Base-by-base conservation (phyloP, 2,329 filamentous ascomycete species). In the Colletotrichum gloeosporioides region DNA sequence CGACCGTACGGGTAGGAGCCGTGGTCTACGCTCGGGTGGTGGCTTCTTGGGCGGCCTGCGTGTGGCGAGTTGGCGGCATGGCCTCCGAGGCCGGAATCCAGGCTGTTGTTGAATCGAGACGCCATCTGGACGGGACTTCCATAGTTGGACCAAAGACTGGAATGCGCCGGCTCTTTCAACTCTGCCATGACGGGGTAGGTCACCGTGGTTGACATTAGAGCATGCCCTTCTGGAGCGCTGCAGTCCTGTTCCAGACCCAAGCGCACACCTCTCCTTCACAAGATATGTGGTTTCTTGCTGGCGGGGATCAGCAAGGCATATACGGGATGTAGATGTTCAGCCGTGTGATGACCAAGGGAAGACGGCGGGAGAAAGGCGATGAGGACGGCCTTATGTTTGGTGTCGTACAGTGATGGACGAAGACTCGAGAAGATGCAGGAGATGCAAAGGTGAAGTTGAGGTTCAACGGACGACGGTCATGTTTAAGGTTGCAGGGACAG, bases 131-230 rank as follows among this genome's bases (percentile, higher is more conserved):
- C 87, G 73, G 89, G 87, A 77, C 86, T 86, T 78, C 87, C 88
- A 84, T 92, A 92, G 85, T 87, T 90, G 80, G 89, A 86, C 90
- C 90, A 92, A 80, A 92, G 84, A 83, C 87, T 88, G 80, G 88
- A 86, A 84, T 91, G 90, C 82, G 88, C 84, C 81, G 89, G 85
- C 84, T 92, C 90, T 88, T 91, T 91, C 86, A 92, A 83, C 83
- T 92, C 90, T 89, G 90, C 89, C 90, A 92, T 92, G 83, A 89
- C 88, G 86, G 90, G 89, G 84, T 92, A 91, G 79, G 90, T 90
- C 84, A 89, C 86, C 82, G 89, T 89, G 86, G 90, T 90, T 87
- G 90, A 91, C 89, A 92, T 92, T 88, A 85, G 89, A 87, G 82
- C 89, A 90, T 90, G 82, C 86, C 87, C 82, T 79, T 64, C 82